Base-by-base conservation (phyloP, 2,329 filamentous ascomycete genomes). In the Chalaropsis thielavioides region DNA sequence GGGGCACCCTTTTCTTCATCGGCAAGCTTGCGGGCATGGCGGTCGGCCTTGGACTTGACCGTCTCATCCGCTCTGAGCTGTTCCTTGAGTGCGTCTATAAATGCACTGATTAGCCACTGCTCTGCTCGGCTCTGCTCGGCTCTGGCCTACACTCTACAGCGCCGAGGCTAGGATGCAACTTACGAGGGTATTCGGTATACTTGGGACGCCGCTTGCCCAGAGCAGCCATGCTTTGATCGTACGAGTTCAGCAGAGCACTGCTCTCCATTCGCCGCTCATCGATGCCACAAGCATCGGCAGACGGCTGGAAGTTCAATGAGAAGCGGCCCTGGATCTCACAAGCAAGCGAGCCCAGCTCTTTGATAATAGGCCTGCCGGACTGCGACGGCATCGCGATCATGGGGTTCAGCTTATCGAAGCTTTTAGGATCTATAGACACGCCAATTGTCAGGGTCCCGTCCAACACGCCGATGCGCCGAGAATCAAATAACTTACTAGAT, bases 21-120 rank as follows among this genome's bases (percentile, higher is more conserved):
- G 62, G 72, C 66, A 51, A 77, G 74, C 67, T 76, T 77, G 64
- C 76, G 75, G n/a, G 75, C 76, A 67, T 75, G 78, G 66, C 77
- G 76, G 66, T 77, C 77, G 1, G 75, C 75, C 68, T 79, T 79
- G 68, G 77, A 77, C 66, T 75, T 78, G 1, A 72, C 72, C 5
- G 76, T 75, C 65, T 79, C 77, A 44, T 79, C 77, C 3, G 76
- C 74, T 64, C 78, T 78, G 13, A 79, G 72, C 67, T 78, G 77
- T 66, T 79, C 77, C 65, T 78, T 78, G 66, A 78, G 77, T 13
- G 75, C 74, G 69, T 77, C 72, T 74, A 49, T 17, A 41, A 10
- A 44, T 31, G 38, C 3, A 11, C 46, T 69, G 54, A 66, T 65
- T 22, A 63, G 19, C 41, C 38, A n/a, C 13, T n/a, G 15, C 3